phyloP scores from a whole-genome alignment of 768 basidiomycete species.

The Coprinopsis sp. region DNA sequence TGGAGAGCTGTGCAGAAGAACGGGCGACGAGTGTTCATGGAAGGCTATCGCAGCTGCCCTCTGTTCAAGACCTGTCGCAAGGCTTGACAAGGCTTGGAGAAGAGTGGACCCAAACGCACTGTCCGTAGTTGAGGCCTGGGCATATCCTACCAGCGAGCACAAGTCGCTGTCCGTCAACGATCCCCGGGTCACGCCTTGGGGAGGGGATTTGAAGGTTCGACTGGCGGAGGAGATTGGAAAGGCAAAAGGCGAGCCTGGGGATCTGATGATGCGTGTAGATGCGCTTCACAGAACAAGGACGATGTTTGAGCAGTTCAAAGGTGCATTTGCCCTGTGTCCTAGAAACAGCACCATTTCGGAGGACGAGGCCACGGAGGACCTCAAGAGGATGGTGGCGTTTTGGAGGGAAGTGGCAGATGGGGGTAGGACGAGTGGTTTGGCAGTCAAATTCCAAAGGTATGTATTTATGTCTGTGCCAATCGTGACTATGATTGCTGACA shows the following conservation, averaged over 20 bases:
- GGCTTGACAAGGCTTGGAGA: constrained; percentile 78
- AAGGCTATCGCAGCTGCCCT: constrained; percentile 66
- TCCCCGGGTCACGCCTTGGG: constrained; percentile 63
- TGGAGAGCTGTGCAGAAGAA: constrained; percentile 65
- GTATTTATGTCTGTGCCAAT: constrained; percentile 19
- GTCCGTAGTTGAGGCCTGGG: constrained; percentile 64
- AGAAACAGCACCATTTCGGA: constrained; percentile 32
- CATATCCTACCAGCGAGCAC: constrained; percentile 33
- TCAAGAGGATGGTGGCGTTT: constrained; percentile 45
- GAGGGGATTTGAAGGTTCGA: constrained; percentile 45
- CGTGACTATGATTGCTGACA: constrained; percentile 3
- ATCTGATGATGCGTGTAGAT: constrained; percentile 39
- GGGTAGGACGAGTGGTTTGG: constrained; percentile 36
- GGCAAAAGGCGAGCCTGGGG: constrained; percentile 39
- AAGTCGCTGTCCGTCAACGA: constrained; percentile 31
- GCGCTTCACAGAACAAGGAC: constrained; percentile 37
- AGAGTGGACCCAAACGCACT: constrained; percentile 59
- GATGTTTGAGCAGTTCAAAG: constrained; percentile 51
- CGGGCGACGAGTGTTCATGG: constrained; percentile 80
- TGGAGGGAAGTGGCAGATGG: constrained; percentile 52
- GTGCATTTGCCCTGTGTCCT: constrained; percentile 47
- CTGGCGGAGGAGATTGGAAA: constrained; percentile 39
- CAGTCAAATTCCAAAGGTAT: constrained; percentile 60
- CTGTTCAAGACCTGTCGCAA: constrained; percentile 68
- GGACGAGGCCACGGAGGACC: constrained; percentile 40